Evolutionary conservation across 768 basidiomycete species (phyloP).

Genomic region (Suillus bovinus): DNA sequence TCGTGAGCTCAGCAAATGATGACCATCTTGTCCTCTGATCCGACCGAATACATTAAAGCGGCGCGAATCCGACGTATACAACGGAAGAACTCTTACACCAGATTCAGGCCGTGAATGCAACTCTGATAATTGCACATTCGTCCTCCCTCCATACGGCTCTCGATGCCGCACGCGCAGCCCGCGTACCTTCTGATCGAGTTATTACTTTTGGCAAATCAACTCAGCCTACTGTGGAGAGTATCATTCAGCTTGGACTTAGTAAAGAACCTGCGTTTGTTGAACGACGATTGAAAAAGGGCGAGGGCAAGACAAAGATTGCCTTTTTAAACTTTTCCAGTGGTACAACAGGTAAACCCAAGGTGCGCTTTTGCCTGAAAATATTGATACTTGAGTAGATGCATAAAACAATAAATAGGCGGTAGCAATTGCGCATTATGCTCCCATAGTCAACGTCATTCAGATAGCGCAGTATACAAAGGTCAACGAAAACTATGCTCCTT

Average conservation of each 20-base stretch:
- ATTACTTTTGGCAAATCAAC: slow-evolving; percentile 24
- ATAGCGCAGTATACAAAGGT: slow-evolving; percentile 51
- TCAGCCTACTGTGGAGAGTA: slow-evolving; percentile 41
- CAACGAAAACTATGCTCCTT: slow-evolving; percentile 36
- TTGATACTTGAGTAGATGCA: neutral
- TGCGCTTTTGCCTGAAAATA: neutral
- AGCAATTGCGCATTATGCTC: slow-evolving; percentile 61
- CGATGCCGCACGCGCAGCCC: slow-evolving; percentile 28
- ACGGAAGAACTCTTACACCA: slow-evolving; percentile 35
- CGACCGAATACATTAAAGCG: slow-evolving; percentile 14
- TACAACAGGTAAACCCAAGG: slow-evolving; percentile 58
- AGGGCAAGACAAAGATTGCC: slow-evolving; percentile 62
- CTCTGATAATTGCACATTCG: slow-evolving; percentile 35
- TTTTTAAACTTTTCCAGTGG: slow-evolving; percentile 76
- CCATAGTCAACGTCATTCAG: slow-evolving; percentile 65
- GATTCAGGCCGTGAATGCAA: slow-evolving; percentile 26
- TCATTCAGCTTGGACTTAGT: slow-evolving; percentile 46
- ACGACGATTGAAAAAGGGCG: slow-evolving; percentile 51
- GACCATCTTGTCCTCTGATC: neutral
- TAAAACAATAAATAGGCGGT: slow-evolving; percentile 50
- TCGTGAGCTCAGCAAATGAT: slow-evolving; percentile 41
- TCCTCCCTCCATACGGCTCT: slow-evolving; percentile 28
- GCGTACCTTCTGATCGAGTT: slow-evolving; percentile 31
- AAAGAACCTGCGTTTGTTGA: slow-evolving; percentile 44
- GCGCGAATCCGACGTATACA: slow-evolving; percentile 39